Evolutionary conservation across 306 rosid genomes (phyloP), one percentile per base, ranked within the genome.

Genomic region (Erythrophleum fordii): DNA sequence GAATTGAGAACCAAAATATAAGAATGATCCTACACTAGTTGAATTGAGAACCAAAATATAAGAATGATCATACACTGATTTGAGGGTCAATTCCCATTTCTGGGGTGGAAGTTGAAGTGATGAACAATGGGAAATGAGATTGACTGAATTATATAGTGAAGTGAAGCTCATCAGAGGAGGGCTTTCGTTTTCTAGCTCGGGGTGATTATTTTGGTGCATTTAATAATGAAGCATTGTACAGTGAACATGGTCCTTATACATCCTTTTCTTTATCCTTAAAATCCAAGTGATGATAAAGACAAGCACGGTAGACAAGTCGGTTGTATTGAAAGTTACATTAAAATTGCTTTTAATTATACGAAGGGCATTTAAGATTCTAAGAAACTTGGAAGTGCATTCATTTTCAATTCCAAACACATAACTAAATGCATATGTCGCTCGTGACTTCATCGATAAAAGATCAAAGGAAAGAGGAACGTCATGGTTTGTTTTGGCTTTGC

Each of bases 201-300:
- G 68, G 67, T 81, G 78, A 77, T 20, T 60, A 81, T 53, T 1
- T 68, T 8, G 13, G 14, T 60, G 78, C 60, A 74, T 18, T 74
- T 69, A 69, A 60, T 77, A 77, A 77, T 74, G 58, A 69, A 82
- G 65, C 76, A 75, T 78, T 74, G 29, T 79, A 60, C 68, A 59
- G 23, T 85, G 79, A 73, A 68, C 64, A 73, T 52, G 44, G 75
- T 68, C 83, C 88, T 77, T 60, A 73, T 44, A 82, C 78, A 85
- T 85, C 81, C 22, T 75, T 85, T 82, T 85, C 88, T 62, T 70
- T 78, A 82, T 78, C 83, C 64, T 76, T 75, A 7, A 41, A 65
- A 65, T 34, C 79, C 78, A 78, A 82, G 76, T 29, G 41, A 51
- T 64, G 81, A 85, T 61, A 68, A 35, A 22, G 83, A 77, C 83